These are phyloP conservation scores for Talaromyces nanjingensis DNA, from an alignment of 495 filamentous ascomycete species.

Conservation along the genomic window DNA sequence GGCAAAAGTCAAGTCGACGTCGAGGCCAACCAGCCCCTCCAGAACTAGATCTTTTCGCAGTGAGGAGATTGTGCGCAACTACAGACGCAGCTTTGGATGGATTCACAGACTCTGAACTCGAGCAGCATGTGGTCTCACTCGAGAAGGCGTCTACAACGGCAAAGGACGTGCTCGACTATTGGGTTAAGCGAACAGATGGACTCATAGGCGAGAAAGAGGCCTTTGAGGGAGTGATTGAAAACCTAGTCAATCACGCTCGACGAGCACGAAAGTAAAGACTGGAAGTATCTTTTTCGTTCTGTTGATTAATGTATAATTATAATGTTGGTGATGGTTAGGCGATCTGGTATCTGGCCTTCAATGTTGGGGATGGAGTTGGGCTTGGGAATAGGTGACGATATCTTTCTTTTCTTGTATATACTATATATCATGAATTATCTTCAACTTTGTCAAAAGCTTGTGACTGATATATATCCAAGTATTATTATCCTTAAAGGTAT, in stretches of 20 bases:
- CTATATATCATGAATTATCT: neutral
- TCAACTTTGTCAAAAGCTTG: neutral
- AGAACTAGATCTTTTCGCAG: constrained; percentile 68
- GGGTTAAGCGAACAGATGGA: constrained; percentile 77
- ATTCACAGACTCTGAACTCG: constrained; percentile 69
- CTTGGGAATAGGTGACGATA: neutral
- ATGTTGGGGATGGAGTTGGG: neutral
- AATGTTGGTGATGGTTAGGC: neutral
- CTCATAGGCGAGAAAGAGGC: constrained; percentile 86
- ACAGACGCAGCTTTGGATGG: constrained; percentile 74
- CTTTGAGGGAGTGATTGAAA: constrained; percentile 97
- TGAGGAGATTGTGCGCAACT: constrained; percentile 70
- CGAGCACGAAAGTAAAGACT: constrained; percentile 62
- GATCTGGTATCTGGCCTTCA: neutral
- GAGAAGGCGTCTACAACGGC: constrained; percentile 61
- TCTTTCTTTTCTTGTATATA: constrained; percentile 1
- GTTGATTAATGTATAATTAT: constrained; percentile 2
- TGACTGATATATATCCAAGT: neutral
- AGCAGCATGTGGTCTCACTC: constrained; percentile 63
- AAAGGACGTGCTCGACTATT: constrained; percentile 76
- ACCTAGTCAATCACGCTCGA: constrained; percentile 89
- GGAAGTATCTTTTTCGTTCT: neutral
- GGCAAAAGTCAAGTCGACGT: constrained; percentile 30
- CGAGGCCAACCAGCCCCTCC: constrained; percentile 61
- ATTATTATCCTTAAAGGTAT: neutral